These are phyloP conservation scores for Penicillium sp. DNA, from an alignment of 2,329 filamentous ascomycete species.

Conservation along the genomic window DNA sequence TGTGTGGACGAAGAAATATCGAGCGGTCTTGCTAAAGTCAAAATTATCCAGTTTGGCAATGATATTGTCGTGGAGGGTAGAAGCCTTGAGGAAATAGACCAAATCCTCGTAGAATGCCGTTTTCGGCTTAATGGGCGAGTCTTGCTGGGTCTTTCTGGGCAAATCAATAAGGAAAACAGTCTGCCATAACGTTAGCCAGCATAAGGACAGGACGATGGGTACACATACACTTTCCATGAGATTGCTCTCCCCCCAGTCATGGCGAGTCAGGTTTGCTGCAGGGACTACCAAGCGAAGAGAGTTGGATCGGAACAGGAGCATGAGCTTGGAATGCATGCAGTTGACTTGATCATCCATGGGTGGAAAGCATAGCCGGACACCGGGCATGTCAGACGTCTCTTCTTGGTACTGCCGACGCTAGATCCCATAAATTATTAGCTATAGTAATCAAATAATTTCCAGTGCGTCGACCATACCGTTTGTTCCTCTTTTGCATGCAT, in stretches of 20 bases:
- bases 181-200: constrained; percentile 24
- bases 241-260: constrained; percentile 78
- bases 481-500: constrained; percentile 54
- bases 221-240: constrained; percentile 71
- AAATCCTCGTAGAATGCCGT: constrained; percentile 65
- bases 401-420: constrained; percentile 27
- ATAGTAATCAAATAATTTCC: not conserved
- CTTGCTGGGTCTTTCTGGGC: constrained; percentile 46
- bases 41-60: constrained; percentile 66
- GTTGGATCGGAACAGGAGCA: constrained; percentile 70
- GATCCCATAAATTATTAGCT: not conserved
- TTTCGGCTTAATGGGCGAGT: constrained; percentile 15
- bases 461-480: not conserved
- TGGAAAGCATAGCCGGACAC: constrained; percentile 70
- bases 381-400: constrained; percentile 42
- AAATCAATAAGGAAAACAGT: constrained; percentile 89
- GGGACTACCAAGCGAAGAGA: constrained; percentile 78
- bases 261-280: constrained; percentile 75
- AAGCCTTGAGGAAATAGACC: constrained; percentile 61
- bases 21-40: constrained; percentile 68
- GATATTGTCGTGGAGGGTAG: constrained; percentile 59
- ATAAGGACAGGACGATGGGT: not conserved
- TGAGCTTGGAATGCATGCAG: constrained; percentile 90
- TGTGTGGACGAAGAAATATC: constrained; percentile 76
- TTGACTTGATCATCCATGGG: constrained; percentile 64